A percentile compares a stretch with the other conserved stretches of the same genome.
Conservation (phyloP, 805 yeast species). For the Phaffomyces antillensis region DNA sequence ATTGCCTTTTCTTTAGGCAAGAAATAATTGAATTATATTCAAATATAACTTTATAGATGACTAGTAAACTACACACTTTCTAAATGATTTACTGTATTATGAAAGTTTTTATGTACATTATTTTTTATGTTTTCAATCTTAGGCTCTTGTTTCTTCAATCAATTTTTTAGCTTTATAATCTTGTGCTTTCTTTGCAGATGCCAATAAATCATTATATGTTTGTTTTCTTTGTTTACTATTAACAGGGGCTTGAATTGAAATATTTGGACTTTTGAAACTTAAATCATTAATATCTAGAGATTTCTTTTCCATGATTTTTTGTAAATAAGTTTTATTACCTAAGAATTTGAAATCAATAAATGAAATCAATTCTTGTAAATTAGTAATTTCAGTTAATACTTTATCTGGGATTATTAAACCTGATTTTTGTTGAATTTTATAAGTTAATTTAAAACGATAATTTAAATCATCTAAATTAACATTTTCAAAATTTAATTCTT, state of each 20-base stretch:
- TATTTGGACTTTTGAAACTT: conserved; percentile 16
- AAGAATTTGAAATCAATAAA: conserved; percentile 4
- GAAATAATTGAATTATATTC: neutral
- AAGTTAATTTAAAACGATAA: conserved; percentile 30
- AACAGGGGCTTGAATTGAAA: conserved; percentile 17
- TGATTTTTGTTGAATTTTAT: conserved; percentile 27
- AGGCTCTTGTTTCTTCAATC: conserved; percentile 17
- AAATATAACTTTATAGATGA: neutral
- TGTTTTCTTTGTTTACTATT: conserved; percentile 18
- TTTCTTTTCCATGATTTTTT: conserved; percentile 7
- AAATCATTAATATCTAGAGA: conserved; percentile 13
- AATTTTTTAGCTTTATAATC: conserved; percentile 17
- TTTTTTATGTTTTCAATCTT: neutral
- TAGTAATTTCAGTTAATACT: conserved; percentile 22
- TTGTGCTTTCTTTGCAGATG: conserved; percentile 19
- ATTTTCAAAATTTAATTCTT: conserved; percentile 9
- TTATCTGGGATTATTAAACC: conserved; percentile 34
- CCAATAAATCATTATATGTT: conserved; percentile 17
- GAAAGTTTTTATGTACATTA: conserved; percentile 2
- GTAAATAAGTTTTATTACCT: conserved; percentile 6
- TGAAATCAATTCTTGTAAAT: conserved; percentile 2
- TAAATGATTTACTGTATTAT: too few species aligned
- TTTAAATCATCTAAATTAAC: conserved; percentile 21
- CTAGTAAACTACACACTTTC: too few species aligned
- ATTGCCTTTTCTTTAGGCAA: conserved; percentile 45